Evolutionary conservation across 495 filamentous ascomycete genomes (phyloP).

Genomic region (Penicillium pancosmium): DNA sequence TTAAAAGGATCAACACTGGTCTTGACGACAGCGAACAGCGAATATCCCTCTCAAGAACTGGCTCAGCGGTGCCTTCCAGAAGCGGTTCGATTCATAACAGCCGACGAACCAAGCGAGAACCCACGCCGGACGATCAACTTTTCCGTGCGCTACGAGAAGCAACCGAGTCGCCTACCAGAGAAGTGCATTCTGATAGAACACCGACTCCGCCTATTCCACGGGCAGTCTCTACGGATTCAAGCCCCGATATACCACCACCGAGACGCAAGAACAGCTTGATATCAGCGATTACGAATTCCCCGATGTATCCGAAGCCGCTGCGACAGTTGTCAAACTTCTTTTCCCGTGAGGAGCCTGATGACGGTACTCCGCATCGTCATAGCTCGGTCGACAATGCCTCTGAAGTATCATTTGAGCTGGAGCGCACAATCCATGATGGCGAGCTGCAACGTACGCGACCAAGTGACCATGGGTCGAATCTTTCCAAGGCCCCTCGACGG

Average conservation of each 20-base stretch:
- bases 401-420: conserved; percentile 41
- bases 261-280: conserved; percentile 18
- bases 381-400: conserved; percentile 42
- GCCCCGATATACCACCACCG: conserved; percentile 30
- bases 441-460: conserved; percentile 41
- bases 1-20: conserved; percentile 28
- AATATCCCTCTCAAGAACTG: background rate
- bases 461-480: conserved; percentile 37
- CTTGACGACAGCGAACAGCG: conserved; percentile 4
- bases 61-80: background rate
- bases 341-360: conserved; percentile 12
- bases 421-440: conserved; percentile 48
- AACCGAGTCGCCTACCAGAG: conserved; percentile 22
- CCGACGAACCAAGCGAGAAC: conserved; percentile 32
- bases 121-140: conserved; percentile 48
- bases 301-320: conserved; percentile 41
- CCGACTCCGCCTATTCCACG: conserved; percentile 44
- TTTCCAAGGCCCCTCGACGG: conserved; percentile 45
- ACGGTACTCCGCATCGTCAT: conserved; percentile 28
- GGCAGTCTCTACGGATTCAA: conserved; percentile 40
- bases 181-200: conserved; percentile 35
- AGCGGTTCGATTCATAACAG: background rate
- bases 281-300: conserved; percentile 24
- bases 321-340: conserved; percentile 17
- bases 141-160: conserved; percentile 34